These are phyloP conservation scores for Thalassiosira hispida DNA, from an alignment of 352 stramenopile genomes.

Conservation along the genomic window DNA sequence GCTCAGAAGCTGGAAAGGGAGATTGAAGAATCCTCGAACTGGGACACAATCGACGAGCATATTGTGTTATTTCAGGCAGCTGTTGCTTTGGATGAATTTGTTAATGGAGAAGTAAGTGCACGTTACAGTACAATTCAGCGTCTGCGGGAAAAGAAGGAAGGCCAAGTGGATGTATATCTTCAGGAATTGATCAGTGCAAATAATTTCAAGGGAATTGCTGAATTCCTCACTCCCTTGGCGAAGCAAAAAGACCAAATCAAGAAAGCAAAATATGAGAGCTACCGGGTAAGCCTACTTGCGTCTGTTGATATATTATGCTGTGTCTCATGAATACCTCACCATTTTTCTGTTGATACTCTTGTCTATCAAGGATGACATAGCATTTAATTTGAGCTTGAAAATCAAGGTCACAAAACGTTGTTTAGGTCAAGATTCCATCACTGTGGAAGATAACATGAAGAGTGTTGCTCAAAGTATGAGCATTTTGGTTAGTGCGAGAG, in stretches of 20 bases:
- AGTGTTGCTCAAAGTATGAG: constrained; percentile 23
- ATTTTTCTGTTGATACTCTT: no score
- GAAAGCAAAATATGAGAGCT: constrained; percentile 44
- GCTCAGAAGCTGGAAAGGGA: constrained; percentile 46
- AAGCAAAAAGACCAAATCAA: constrained; percentile 65
- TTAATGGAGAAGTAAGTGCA: constrained; percentile 36
- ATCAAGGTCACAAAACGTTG: constrained; percentile 11
- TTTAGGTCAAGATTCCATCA: neutral
- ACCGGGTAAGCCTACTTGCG: neutral
- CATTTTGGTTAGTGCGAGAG: constrained; percentile 16
- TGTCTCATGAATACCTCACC: no score
- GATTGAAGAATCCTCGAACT: constrained; percentile 56
- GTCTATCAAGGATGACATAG: neutral
- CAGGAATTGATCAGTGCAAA: constrained; percentile 51
- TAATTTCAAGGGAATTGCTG: constrained; percentile 61
- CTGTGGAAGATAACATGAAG: neutral
- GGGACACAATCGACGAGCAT: constrained; percentile 52
- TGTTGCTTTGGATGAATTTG: constrained; percentile 52
- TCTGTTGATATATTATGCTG: neutral
- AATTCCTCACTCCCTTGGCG: constrained; percentile 55
- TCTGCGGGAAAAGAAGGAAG: constrained; percentile 62
- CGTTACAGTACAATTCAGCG: constrained; percentile 36
- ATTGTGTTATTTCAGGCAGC: constrained; percentile 46
- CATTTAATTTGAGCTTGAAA: neutral
- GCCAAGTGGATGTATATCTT: constrained; percentile 50